Percentiles rank a stretch among this genome's conserved stretches.
Evolutionary conservation across 805 yeast species (phyloP).

Genomic region (Zygoascus bituminiphila): DNA sequence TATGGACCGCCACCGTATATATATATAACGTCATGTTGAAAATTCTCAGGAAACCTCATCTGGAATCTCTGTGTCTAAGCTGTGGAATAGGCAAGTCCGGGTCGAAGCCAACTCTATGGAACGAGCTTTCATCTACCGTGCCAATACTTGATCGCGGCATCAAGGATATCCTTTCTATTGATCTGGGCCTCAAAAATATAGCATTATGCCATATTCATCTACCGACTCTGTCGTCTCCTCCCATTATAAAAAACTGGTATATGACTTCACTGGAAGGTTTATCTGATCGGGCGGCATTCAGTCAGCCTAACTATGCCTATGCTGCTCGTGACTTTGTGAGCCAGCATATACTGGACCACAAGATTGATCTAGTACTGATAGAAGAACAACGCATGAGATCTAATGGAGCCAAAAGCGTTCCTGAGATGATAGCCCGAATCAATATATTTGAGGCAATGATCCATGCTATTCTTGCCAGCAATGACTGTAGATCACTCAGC

Average conservation of each 20-base stretch:
- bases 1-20: neutral
- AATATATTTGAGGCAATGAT: conserved; percentile 49
- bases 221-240: neutral
- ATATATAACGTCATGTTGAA: neutral
- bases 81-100: conserved; percentile 20
- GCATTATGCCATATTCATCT: conserved; percentile 22
- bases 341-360: conserved; percentile 2
- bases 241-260: conserved; percentile 12
- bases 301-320: conserved; percentile 24
- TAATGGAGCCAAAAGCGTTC: conserved; percentile 37
- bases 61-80: conserved; percentile 13
- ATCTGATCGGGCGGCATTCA: conserved; percentile 12
- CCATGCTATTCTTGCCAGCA: conserved; percentile 23
- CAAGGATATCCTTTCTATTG: conserved; percentile 24
- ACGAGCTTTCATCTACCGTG: conserved; percentile 5
- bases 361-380: conserved; percentile 38
- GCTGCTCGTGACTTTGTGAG: conserved; percentile 17
- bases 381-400: conserved; percentile 53
- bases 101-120: conserved; percentile 11
- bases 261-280: conserved; percentile 9
- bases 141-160: conserved; percentile 2
- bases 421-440: conserved; percentile 44
- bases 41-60: conserved; percentile 3
- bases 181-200: conserved; percentile 29
- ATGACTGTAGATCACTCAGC: neutral